These are phyloP conservation scores for Colletotrichum gigasporum DNA, from an alignment of 2,329 filamentous ascomycete species.

Conservation along the genomic window DNA sequence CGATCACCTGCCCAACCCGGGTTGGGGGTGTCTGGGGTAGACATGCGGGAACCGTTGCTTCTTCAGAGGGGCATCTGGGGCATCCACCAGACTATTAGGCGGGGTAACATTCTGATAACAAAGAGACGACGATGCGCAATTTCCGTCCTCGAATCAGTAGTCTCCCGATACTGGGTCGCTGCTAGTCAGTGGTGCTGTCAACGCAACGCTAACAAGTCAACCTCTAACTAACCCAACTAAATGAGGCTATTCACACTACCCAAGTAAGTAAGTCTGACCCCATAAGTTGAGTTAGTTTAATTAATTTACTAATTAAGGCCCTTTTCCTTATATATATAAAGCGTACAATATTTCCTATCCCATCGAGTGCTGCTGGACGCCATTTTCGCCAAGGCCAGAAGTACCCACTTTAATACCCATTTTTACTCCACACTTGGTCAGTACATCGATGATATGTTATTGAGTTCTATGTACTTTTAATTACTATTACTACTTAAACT, in stretches of 20 bases:
- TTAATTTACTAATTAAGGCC: too few relatives aligned
- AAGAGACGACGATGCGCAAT: not conserved
- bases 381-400: not conserved
- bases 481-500: not conserved
- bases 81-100: not conserved
- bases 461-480: not conserved
- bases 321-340: too few relatives aligned
- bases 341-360: too few relatives aligned
- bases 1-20: slow-evolving; percentile 12
- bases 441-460: not conserved
- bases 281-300: too few relatives aligned
- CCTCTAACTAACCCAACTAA: too few relatives aligned
- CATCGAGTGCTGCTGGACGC: too few relatives aligned
- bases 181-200: too few relatives aligned
- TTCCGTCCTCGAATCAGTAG: not conserved
- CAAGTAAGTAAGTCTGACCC: too few relatives aligned
- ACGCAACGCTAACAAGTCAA: too few relatives aligned
- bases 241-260: too few relatives aligned
- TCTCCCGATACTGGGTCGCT: not conserved
- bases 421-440: not conserved
- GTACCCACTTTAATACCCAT: not conserved
- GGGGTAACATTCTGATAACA: not conserved
- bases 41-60: slow-evolving; percentile 9
- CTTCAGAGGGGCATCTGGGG: slow-evolving; percentile 12
- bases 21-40: not conserved